Base-by-base conservation (phyloP, 345 rosid genomes). In the Abelmoschus esculentus region DNA sequence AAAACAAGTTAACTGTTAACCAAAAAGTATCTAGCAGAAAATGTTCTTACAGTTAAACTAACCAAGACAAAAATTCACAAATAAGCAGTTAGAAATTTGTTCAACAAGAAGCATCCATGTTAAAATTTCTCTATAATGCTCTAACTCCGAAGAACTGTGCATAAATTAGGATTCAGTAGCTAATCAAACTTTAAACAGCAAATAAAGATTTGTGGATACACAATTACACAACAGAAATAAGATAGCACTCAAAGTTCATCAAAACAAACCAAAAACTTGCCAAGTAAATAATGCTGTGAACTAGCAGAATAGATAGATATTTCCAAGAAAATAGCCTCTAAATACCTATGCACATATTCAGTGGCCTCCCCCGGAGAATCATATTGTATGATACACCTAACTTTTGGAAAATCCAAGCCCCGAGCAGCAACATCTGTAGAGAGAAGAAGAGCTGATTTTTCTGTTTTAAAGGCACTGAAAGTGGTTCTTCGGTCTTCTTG, bases 321-420 rank as follows among this genome's bases (percentile, higher is more conserved):
- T 60, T 40, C 46, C 56, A 70, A 56, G 22, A 36, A 68, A 44
- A 29, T 18, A 49, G 36, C 13, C 13, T 42, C 4, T 7, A 53
- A 29, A 77, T 83, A 93, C 98, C 98, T 88, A 74, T 91, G 97
- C 67, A 91, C 99, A 73, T 93, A 93, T 82, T 93, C 99, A 7
- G 96, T 89, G 61, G 99, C 99, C 82, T 93, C 99, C 75, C 99
- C 99, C 5, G 99, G 96, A 73, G 95, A 91, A 83, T 95, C 99
- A 60, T 95, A 95, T 76, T 95, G 99, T 73, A 91, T 85, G 71
- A 91, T 95, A 75, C 96, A 95, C 77, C 81, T 84, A 59, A 95
- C 99, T 80, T 89, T 87, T 17, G 96, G 99, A 83, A 91, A 85
- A 80, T 95, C 99, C 60, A 95, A 76, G 68, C 99, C 99, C 79